Evolutionary conservation across 2,329 filamentous ascomycete species (phyloP), one percentile per base, ranked within the genome.

Genomic region (Tetracladium maxilliforme): DNA sequence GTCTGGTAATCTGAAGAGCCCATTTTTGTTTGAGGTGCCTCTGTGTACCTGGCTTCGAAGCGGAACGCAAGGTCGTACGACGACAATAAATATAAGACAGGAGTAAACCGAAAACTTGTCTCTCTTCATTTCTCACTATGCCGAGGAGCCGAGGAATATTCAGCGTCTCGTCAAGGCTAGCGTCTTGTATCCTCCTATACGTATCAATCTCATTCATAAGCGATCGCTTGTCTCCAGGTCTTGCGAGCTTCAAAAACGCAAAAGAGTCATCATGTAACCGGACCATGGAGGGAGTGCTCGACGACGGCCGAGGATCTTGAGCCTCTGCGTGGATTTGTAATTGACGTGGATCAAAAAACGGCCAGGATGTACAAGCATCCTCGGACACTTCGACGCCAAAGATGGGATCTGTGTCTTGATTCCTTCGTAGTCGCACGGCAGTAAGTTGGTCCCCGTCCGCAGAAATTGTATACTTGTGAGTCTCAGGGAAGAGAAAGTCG

Each of bases 51-150:
- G n/a, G n/a, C n/a, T 27, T 19, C 14, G 24, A 19, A 25, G 32
- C 36, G 27, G 29, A 30, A 10, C 25, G 19, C 27, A 36, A 29
- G 21, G 34, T 38, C 13, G n/a, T n/a, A n/a, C n/a, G n/a, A n/a
- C 29, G 29, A 29, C 32, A 33, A 3, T 38, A 32, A 23, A 37
- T 24, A 31, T 35, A 35, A 11, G 29, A 30, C 13, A 37, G 31
- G 14, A 38, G 25, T 23, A 38, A 21, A 6, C 34, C 34, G 10
- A 38, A 27, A 24, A 35, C 15, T 21, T 19, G 21, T 20, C 26
- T 22, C 16, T 23, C 15, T 5, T 33, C 33, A 25, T 34, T 28
- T 23, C 32, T 29, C n/a, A 35, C 24, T 34, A 38, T 13, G 10
- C 33, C 33, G 12, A 24, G 16, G 11, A 34, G 28, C 19, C 27